A percentile compares a stretch with the other conserved stretches of the same genome.
Evolutionary conservation across 495 filamentous ascomycete species (phyloP).

Genomic region (Apiosordaria backusii): DNA sequence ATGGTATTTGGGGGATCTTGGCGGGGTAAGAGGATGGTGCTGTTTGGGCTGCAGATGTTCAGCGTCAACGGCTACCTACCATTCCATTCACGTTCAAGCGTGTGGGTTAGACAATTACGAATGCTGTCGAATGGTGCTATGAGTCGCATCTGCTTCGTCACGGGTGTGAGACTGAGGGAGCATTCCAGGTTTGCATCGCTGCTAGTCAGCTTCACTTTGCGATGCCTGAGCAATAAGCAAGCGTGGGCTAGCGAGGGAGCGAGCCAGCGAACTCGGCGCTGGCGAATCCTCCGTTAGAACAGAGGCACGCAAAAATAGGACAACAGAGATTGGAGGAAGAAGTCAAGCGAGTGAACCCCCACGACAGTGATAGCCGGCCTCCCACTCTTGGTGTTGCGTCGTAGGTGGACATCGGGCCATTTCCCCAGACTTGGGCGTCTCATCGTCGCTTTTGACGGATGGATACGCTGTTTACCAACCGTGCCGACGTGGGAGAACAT

Average conservation of each 20-base stretch:
- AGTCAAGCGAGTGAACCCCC: neutral
- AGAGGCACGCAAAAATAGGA: neutral
- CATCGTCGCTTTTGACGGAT: neutral
- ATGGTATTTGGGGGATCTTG: neutral
- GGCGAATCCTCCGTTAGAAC: neutral
- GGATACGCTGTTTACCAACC: neutral
- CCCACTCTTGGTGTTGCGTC: neutral
- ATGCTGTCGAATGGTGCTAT: neutral
- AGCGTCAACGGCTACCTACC: neutral
- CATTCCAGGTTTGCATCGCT: neutral
- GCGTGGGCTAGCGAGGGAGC: neutral
- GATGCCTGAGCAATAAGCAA: neutral
- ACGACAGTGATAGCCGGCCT: neutral
- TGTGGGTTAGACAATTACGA: neutral
- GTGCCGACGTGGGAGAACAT: neutral
- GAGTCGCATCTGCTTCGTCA: neutral
- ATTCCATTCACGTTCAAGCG: neutral
- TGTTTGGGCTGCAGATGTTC: neutral
- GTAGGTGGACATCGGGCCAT: neutral
- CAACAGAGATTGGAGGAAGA: neutral
- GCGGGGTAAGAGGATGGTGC: neutral
- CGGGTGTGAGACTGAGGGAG: neutral
- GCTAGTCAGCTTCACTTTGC: neutral
- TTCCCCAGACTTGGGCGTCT: neutral
- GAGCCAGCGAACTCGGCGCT: neutral